Percentiles rank a stretch among this genome's conserved stretches.
phyloP scores from a whole-genome alignment of 2,329 filamentous ascomycete genomes.

The Aspergillus floridensis region DNA sequence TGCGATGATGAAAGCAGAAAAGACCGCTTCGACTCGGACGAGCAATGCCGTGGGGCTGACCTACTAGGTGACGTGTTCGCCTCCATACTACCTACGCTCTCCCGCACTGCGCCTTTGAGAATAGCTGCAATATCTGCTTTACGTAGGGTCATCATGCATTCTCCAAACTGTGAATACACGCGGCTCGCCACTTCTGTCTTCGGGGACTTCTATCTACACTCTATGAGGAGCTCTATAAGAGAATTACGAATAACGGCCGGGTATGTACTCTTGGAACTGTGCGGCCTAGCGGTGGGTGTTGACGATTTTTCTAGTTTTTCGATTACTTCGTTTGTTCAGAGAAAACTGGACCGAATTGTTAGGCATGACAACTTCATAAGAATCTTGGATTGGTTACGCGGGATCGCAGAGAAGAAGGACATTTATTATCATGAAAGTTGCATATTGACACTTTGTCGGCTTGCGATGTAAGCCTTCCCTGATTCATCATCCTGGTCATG shows the following conservation, averaged over 20 bases:
- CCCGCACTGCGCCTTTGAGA: conserved; percentile 58
- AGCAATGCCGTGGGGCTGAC: conserved; percentile 24
- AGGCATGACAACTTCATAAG: conserved; percentile 65
- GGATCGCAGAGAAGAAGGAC: conserved; percentile 66
- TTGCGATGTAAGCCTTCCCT: conserved; percentile 60
- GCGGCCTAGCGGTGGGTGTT: conserved; percentile 3
- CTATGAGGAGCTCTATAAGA: conserved; percentile 76
- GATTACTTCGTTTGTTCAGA: conserved; percentile 63
- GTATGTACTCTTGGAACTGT: conserved; percentile 32
- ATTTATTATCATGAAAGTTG: conserved; percentile 75
- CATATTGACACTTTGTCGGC: conserved; percentile 80
- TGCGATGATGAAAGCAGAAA: conserved; percentile 36
- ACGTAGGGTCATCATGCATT: conserved; percentile 67
- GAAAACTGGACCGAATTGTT: conserved; percentile 47
- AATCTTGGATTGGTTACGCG: conserved; percentile 68
- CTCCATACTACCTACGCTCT: conserved; percentile 41
- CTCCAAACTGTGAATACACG: conserved; percentile 57
- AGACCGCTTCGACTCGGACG: conserved; percentile 13
- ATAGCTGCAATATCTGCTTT: conserved; percentile 71
- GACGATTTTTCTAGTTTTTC: conserved; percentile 51
- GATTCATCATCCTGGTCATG: conserved; percentile 6
- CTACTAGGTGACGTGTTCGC: conserved; percentile 45
- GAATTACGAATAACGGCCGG: conserved; percentile 82
- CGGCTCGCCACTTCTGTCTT: conserved; percentile 66
- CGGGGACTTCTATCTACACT: conserved; percentile 78